These are phyloP conservation scores for Fistulifera pelliculosa DNA, from an alignment of 108 stramenopile species.

Conservation along the genomic window DNA sequence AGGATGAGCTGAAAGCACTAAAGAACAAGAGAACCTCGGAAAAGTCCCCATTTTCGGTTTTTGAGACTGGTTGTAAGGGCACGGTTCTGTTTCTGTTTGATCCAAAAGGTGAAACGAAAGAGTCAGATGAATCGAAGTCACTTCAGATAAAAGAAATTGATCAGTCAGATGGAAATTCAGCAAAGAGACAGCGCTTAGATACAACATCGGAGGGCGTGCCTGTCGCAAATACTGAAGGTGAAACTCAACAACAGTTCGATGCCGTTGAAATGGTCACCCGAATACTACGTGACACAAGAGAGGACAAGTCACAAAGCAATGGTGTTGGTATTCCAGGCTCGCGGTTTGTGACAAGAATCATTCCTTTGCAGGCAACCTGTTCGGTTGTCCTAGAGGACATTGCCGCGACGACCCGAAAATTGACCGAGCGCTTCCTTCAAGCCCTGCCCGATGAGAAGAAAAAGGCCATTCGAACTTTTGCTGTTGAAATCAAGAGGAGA, in stretches of 20 bases:
- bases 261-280: background rate
- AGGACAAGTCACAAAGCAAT: background rate
- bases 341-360: conserved; percentile 69
- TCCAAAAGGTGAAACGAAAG: conserved; percentile 13
- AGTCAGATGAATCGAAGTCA: conserved; percentile 5
- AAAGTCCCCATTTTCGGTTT: conserved; percentile 25
- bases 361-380: conserved; percentile 78
- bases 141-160: conserved; percentile 12
- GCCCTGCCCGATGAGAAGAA: conserved; percentile 1
- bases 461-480: conserved; percentile 32
- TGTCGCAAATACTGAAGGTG: conserved; percentile 3
- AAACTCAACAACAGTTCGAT: conserved; percentile 2
- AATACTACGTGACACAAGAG: background rate
- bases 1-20: conserved; percentile 63
- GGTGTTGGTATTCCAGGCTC: conserved; percentile 20
- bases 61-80: conserved; percentile 58
- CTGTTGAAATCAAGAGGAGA: conserved; percentile 51
- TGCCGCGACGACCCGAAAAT: conserved; percentile 18
- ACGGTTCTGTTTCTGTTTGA: conserved; percentile 56
- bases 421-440: conserved; percentile 31
- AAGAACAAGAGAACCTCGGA: conserved; percentile 17
- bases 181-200: conserved; percentile 22
- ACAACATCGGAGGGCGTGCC: background rate
- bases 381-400: conserved; percentile 69
- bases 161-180: background rate